phyloP scores from a whole-genome alignment of 2,329 filamentous ascomycete species.

The Huntiella decipiens region DNA sequence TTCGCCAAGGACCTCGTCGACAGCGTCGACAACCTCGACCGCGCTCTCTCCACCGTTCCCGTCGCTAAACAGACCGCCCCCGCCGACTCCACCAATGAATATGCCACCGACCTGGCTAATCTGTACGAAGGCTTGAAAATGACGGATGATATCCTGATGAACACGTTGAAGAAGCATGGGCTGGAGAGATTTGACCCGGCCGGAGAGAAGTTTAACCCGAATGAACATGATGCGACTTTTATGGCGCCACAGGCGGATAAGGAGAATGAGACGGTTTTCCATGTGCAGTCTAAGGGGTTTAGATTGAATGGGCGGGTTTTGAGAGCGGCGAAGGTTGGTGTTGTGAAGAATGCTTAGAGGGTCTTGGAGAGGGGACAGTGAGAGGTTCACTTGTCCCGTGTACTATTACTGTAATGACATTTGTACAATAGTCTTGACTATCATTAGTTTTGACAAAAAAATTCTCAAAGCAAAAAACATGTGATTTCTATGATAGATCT shows the following conservation, averaged over 20 bases:
- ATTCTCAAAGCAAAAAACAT: neutral
- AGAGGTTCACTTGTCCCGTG: conserved; percentile 3
- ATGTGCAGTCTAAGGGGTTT: conserved; percentile 91
- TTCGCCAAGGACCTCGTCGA: conserved; percentile 93
- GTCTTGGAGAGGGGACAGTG: neutral
- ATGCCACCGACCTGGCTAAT: conserved; percentile 51
- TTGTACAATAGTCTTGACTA: neutral
- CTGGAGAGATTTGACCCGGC: conserved; percentile 73
- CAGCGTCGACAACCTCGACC: conserved; percentile 91
- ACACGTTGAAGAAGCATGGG: conserved; percentile 82
- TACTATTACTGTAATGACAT: conserved; percentile 11
- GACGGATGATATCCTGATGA: conserved; percentile 78
- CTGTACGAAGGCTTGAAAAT: conserved; percentile 85
- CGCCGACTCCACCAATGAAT: conserved; percentile 22
- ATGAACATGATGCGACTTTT: conserved; percentile 91
- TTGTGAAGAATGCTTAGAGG: conserved; percentile 58
- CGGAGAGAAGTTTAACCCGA: conserved; percentile 83
- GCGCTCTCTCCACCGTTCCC: conserved; percentile 65
- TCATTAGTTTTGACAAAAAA: neutral
- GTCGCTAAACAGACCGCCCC: conserved; percentile 34
- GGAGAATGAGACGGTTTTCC: conserved; percentile 78
- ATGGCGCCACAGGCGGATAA: conserved; percentile 75
- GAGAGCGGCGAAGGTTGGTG: conserved; percentile 86
- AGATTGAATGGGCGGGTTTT: conserved; percentile 77
- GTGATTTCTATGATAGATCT: neutral